These are phyloP conservation scores for Lactifluus volemus DNA, from an alignment of 768 basidiomycete species.

Conservation along the genomic window DNA sequence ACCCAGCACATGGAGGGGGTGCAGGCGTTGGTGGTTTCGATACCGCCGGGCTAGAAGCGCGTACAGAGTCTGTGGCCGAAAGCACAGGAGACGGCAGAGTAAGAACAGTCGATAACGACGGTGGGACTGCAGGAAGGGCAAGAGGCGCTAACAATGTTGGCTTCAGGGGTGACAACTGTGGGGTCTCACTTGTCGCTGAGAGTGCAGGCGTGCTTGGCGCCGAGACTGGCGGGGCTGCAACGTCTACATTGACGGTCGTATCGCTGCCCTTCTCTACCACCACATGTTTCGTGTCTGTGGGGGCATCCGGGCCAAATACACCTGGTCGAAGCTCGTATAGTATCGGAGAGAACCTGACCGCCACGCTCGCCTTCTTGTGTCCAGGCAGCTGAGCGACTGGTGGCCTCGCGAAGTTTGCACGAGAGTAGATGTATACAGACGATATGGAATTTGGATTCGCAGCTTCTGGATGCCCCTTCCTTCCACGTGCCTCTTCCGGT, in stretches of 20 bases:
- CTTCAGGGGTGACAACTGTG: slow-evolving; percentile 19
- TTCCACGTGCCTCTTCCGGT: slow-evolving; percentile 35
- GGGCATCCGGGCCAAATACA: slow-evolving; percentile 30
- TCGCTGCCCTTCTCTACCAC: slow-evolving; percentile 62
- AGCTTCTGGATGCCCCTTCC: slow-evolving; percentile 44
- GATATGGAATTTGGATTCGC: slow-evolving; percentile 35
- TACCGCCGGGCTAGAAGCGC: slow-evolving; percentile 21
- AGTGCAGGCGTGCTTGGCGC: slow-evolving; percentile 12
- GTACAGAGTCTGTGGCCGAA: slow-evolving; percentile 38
- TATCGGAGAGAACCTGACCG: slow-evolving; percentile 88
- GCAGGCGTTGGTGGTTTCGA: slow-evolving; percentile 50
- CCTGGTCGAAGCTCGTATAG: slow-evolving; percentile 81
- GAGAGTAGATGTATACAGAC: slow-evolving; percentile 90
- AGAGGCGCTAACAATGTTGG: slow-evolving; percentile 19
- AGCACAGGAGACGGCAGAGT: slow-evolving; percentile 42
- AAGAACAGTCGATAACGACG: slow-evolving; percentile 1
- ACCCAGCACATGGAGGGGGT: slow-evolving; percentile 34
- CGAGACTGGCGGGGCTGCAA: slow-evolving; percentile 17
- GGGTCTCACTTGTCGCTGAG: slow-evolving; percentile 10
- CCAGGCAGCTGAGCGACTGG: slow-evolving; percentile 94
- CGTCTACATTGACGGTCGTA: slow-evolving; percentile 50
- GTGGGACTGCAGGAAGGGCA: slow-evolving; percentile 9
- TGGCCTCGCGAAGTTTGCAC: slow-evolving; percentile 87
- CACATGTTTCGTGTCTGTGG: slow-evolving; percentile 43
- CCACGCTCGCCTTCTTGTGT: slow-evolving; percentile 92